phyloP scores from a whole-genome alignment of 495 filamentous ascomycete species.

The Parathielavia appendiculata region DNA sequence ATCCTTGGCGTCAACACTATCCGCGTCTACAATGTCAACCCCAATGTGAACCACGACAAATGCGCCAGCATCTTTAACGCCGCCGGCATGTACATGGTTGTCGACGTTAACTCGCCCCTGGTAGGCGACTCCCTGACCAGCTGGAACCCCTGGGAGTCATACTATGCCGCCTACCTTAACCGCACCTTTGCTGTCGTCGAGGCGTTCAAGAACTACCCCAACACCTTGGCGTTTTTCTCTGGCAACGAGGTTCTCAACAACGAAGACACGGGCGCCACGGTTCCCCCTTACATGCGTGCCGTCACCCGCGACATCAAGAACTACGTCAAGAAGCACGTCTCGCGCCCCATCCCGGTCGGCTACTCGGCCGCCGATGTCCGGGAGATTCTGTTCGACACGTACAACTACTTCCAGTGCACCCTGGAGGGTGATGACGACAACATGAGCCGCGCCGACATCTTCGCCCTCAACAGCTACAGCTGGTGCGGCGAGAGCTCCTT shows the following conservation, averaged over 20 bases:
- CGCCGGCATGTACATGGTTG: constrained; percentile 54
- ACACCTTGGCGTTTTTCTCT: constrained; percentile 85
- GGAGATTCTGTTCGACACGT: constrained; percentile 68
- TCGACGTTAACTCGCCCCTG: constrained; percentile 93
- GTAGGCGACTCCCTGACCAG: constrained; percentile 69
- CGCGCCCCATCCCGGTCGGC: constrained; percentile 43
- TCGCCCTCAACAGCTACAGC: constrained; percentile 91
- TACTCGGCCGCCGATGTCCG: constrained; percentile 88
- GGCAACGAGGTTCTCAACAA: constrained; percentile 93
- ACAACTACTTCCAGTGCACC: constrained; percentile 80
- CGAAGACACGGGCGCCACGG: constrained; percentile 45
- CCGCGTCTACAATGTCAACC: constrained; percentile 88
- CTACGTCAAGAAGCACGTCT: constrained; percentile 55
- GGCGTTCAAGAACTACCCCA: constrained; percentile 89
- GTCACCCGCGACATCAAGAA: constrained; percentile 77
- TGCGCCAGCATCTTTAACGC: constrained; percentile 91
- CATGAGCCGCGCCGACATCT: constrained; percentile 71
- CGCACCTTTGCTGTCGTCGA: constrained; percentile 88
- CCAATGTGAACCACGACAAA: constrained; percentile 75
- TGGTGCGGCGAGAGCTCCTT: constrained; percentile 84
- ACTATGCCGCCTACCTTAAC: constrained; percentile 69
- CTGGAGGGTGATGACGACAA: constrained; percentile 58
- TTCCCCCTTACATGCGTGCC: constrained; percentile 71
- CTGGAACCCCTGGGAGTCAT: constrained; percentile 61
- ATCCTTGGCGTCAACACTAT: constrained; percentile 78